Percentiles rank a stretch among this genome's conserved stretches.
These are phyloP conservation scores for Lotus japonicus DNA, from an alignment of 306 rosid genomes.

Conservation along the genomic window DNA sequence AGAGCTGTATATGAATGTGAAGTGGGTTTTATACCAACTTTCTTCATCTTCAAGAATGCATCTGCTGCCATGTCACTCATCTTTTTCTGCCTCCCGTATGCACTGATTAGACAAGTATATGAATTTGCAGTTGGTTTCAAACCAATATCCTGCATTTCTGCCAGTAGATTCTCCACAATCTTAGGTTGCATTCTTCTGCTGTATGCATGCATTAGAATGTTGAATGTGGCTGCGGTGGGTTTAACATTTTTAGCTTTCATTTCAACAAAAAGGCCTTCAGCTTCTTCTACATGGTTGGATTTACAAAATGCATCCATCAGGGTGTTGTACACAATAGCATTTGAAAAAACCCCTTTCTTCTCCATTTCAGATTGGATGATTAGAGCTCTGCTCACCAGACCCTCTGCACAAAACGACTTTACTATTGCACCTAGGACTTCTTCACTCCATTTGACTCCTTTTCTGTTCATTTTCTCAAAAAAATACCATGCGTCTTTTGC, in stretches of 20 bases:
- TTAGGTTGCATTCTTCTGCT: constrained; percentile 82
- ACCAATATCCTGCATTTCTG: constrained; percentile 76
- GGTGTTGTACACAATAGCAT: constrained; percentile 71
- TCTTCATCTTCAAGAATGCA: constrained; percentile 84
- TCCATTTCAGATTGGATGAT: constrained; percentile 77
- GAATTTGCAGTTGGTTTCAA: constrained; percentile 69
- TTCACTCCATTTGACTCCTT: constrained; percentile 72
- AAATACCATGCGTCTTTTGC: constrained; percentile 85
- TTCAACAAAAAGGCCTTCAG: constrained; percentile 80
- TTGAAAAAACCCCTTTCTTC: constrained; percentile 55
- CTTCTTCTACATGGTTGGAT: constrained; percentile 75
- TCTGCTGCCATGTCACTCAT: constrained; percentile 85
- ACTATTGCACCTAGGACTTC: constrained; percentile 74
- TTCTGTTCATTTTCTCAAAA: constrained; percentile 80
- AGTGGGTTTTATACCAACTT: constrained; percentile 66
- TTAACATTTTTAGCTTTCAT: constrained; percentile 70
- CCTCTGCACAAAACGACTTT: constrained; percentile 79
- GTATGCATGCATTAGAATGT: constrained; percentile 74
- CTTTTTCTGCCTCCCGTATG: constrained; percentile 69
- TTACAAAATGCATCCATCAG: constrained; percentile 62
- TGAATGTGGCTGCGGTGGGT: constrained; percentile 63
- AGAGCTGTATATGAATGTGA: constrained; percentile 81
- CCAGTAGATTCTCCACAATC: constrained; percentile 65
- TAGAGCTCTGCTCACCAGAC: constrained; percentile 70
- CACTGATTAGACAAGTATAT: constrained; percentile 75